A percentile compares a stretch with the other conserved stretches of the same genome.
Evolutionary conservation across 2,329 filamentous ascomycete species (phyloP).

Genomic region (Dendrostoma leiphaemia): DNA sequence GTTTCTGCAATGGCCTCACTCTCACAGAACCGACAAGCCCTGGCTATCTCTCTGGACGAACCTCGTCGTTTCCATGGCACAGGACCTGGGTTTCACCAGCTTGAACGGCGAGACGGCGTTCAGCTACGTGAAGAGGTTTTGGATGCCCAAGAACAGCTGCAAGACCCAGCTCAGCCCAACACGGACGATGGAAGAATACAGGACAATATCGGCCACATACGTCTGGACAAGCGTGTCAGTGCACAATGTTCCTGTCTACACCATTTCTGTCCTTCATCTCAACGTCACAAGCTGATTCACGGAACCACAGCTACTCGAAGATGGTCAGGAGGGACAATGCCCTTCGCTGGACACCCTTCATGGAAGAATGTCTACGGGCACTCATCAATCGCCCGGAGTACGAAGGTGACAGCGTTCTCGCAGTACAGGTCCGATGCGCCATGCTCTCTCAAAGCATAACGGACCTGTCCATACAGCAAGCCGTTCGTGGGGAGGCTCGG

Average conservation of each 20-base stretch:
- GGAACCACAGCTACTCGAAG: constrained; percentile 21
- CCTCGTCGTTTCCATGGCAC: constrained; percentile 41
- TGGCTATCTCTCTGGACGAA: constrained; percentile 43
- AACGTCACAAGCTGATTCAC: background rate
- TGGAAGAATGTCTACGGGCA: constrained; percentile 54
- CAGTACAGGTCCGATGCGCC: constrained; percentile 39
- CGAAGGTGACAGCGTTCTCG: constrained; percentile 48
- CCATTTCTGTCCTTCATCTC: background rate
- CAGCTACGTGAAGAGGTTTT: constrained; percentile 31
- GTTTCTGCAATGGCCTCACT: constrained; percentile 41
- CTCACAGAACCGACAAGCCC: constrained; percentile 38
- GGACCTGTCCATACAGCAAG: constrained; percentile 11
- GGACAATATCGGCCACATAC: constrained; percentile 48
- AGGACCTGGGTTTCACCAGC: constrained; percentile 44
- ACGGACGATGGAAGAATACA: constrained; percentile 48
- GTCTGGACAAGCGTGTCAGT: constrained; percentile 37
- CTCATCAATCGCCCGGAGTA: constrained; percentile 45
- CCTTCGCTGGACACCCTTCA: constrained; percentile 55
- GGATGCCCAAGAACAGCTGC: constrained; percentile 1
- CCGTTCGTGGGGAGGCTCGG: constrained; percentile 14
- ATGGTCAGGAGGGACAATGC: constrained; percentile 45
- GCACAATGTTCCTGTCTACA: background rate
- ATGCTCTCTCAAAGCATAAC: constrained; percentile 35
- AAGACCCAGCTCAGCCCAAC: constrained; percentile 23
- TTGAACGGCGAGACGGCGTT: constrained; percentile 31